Conservation (phyloP, 1,139 yeast species). For the Geotrichum macrosporum region DNA sequence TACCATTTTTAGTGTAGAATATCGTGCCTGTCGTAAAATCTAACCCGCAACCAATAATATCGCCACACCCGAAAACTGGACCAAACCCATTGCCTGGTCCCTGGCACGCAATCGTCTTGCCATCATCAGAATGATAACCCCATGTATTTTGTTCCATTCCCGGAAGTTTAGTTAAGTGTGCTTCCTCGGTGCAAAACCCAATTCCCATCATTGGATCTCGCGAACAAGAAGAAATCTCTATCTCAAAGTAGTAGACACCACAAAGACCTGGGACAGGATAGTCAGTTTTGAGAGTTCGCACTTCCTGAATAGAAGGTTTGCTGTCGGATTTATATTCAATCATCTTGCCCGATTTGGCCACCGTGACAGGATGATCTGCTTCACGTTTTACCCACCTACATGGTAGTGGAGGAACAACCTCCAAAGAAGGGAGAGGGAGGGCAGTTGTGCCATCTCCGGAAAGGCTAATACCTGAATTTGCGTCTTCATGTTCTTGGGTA, state of each 20-base stretch:
- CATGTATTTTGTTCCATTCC: slow-evolving; percentile 50
- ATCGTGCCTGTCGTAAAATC: slow-evolving; percentile 60
- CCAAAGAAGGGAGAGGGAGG: background rate
- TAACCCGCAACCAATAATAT: slow-evolving; percentile 79
- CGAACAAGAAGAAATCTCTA: slow-evolving; percentile 38
- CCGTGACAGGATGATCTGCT: slow-evolving; percentile 18
- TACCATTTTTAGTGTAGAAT: slow-evolving; percentile 81
- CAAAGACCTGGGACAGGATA: slow-evolving; percentile 42
- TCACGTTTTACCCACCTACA: slow-evolving; percentile 27
- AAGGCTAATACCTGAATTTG: background rate
- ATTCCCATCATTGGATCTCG: slow-evolving; percentile 32
- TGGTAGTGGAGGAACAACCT: slow-evolving; percentile 29
- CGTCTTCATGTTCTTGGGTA: background rate
- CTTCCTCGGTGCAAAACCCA: slow-evolving; percentile 36
- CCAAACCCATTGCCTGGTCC: slow-evolving; percentile 43
- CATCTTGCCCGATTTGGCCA: slow-evolving; percentile 21
- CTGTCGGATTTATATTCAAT: slow-evolving; percentile 22
- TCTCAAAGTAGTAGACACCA: slow-evolving; percentile 58
- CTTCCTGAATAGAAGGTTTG: slow-evolving; percentile 24
- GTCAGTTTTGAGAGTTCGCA: slow-evolving; percentile 41
- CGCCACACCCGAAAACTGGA: slow-evolving; percentile 50
- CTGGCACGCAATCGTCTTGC: slow-evolving; percentile 46
- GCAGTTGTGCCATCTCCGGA: background rate
- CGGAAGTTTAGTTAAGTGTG: slow-evolving; percentile 38
- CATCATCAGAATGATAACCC: slow-evolving; percentile 59